Evolutionary conservation across 2,329 filamentous ascomycete species (phyloP).

Genomic region (Ophiostoma himal-ulmi): DNA sequence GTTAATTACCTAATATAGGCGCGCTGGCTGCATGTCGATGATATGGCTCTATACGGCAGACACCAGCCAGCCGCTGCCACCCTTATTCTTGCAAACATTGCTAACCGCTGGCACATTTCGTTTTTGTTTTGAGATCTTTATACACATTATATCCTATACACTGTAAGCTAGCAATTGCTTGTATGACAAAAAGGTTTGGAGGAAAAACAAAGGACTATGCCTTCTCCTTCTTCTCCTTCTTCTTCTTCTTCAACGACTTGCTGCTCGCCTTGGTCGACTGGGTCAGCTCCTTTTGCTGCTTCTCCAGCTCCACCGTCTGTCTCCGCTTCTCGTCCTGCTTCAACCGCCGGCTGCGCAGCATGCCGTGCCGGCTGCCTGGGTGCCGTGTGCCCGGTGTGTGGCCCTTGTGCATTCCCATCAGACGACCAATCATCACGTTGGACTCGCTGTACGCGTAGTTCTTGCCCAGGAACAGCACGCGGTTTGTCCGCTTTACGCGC

Average conservation of each 20-base stretch:
- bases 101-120: neutral
- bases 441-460: slow-evolving; percentile 56
- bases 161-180: neutral
- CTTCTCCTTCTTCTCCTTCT: slow-evolving; percentile 15
- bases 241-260: slow-evolving; percentile 9
- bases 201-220: neutral
- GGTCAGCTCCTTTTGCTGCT: slow-evolving; percentile 23
- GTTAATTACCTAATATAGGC: neutral
- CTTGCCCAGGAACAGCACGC: slow-evolving; percentile 26
- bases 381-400: slow-evolving; percentile 41
- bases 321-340: slow-evolving; percentile 22
- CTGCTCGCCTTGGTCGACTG: slow-evolving; percentile 11
- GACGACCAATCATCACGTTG: slow-evolving; percentile 53
- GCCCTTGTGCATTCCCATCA: slow-evolving; percentile 47
- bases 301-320: slow-evolving; percentile 24
- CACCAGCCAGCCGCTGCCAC: neutral
- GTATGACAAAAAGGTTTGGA: neutral
- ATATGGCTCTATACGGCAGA: neutral
- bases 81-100: neutral
- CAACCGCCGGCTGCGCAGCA: slow-evolving; percentile 35
- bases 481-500: slow-evolving; percentile 25
- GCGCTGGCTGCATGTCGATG: neutral
- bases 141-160: slow-evolving; percentile 29
- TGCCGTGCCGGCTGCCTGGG: slow-evolving; percentile 46
- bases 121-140: slow-evolving; percentile 26